Base-by-base conservation (phyloP, 208 protist genomes). In the Acanthamoeba royreba region DNA sequence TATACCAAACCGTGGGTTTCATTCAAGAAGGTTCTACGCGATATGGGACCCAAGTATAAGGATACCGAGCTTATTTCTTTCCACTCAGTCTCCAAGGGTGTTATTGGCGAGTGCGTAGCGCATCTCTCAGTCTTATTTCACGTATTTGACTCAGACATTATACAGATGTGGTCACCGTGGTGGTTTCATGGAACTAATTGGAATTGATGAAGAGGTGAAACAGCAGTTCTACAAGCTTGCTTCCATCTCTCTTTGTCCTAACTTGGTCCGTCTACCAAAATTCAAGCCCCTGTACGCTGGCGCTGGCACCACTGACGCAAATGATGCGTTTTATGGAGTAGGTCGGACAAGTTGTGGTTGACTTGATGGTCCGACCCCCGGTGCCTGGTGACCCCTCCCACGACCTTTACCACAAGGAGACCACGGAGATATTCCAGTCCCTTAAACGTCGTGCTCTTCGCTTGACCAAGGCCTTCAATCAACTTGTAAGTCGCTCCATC, bases 61-160 rank as follows among this genome's bases (percentile, higher is more conserved):
- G 87, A 49, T 11, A 11, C 97, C 2, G 94, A 98, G 93, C 97
- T 99, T 49, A 66, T 99, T 43, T 99, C 99, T 63, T 99, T 99
- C 96, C 99, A 99, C 97, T 99, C 98, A 9, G 98, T 98, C 31
- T 99, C 99, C 55, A 99, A 99, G 96, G 99, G 99, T 28, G 97
- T 99, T 43, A 95, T 99, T 77, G 98, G 98, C 53, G 98, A 99
- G 96, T 96, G 90, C 47, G 61, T 42, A 40, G 8, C 55, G 11
- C 28, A 94, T 92, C 7, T 13, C 7, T n/a, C n/a, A 2, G 40
- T n/a, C 25, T 1, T 55, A 17, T 53, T 38, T 47, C 19, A 47
- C 38, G 38, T 28, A 28, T 38, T 85, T 7, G 31, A 19, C 42
- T 40, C 81, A n/a, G 28, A 22, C 49, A 28, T 85, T 89, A n/a